Base-by-base conservation (phyloP, 805 yeast species). In the Cyberlindnera samutprakarnensis region DNA sequence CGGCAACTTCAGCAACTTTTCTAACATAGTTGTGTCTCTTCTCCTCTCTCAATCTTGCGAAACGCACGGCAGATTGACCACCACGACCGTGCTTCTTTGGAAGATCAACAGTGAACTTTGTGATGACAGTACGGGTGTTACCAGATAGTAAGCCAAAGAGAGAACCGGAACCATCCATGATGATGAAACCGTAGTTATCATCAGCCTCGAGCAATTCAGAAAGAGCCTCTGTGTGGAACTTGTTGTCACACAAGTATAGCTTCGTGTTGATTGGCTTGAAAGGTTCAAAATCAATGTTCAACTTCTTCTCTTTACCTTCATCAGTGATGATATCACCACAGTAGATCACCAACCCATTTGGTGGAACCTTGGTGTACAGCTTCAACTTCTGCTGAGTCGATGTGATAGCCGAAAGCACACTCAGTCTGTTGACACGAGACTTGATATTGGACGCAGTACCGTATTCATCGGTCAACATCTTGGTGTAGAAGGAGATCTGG, bases 31-130 rank as follows among this genome's bases (percentile, higher is more conserved):
- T 92, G 63, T 92, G 99, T 70, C 99, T 86, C 62, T 92, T 92
- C 65, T 92, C 98, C 51, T 92, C 98, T 74, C 99, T 83, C 61
- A 92, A 72, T 72, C 99, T 88, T 17, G 96, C 80, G 70, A 92
- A 92, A 85, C 99, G 97, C 49, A 92, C 59, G 27, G 99, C 98
- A 42, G 99, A 92, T 69, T 92, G 98, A 81, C 98, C 98, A 83
- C 98, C 98, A 74, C 98, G 83, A 54, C 98, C 98, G 71, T 92
- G 98, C 85, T 92, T 92, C 70, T 92, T 92, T 51, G 99, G 99
- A 51, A 92, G 70, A 62, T 92, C 99, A 35, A 92, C 99, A 2
- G 87, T 82, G 64, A 92, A 92, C 63, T 92, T 92, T 63, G 90
- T 95, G 54, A 92, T 69, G 27, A 92, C 85, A 42, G 92, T 96